Conservation (phyloP, 805 yeast species). For the Yamadazyma sp. region DNA sequence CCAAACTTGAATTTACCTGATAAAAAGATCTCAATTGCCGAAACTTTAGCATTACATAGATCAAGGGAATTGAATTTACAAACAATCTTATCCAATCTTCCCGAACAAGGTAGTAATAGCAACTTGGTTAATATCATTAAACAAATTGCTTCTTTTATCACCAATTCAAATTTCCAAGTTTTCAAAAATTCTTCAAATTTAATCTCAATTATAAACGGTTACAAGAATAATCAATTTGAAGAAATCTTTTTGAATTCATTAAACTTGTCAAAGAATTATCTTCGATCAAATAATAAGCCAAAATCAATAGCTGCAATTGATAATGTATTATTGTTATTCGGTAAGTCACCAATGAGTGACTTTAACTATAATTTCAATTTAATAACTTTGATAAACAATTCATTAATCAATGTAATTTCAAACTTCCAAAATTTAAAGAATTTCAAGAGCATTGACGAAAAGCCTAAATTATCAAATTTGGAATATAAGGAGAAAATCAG, state of each 20-base stretch:
- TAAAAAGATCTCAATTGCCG: constrained; percentile 52
- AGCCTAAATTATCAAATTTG: constrained; percentile 25
- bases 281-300: constrained; percentile 7
- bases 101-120: background rate
- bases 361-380: constrained; percentile 12
- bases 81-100: constrained; percentile 10
- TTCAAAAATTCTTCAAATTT: constrained; percentile 14
- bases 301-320: constrained; percentile 13
- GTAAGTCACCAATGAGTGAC: constrained; percentile 5
- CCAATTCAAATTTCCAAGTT: constrained; percentile 14
- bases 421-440: constrained; percentile 20
- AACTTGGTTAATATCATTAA: constrained; percentile 12
- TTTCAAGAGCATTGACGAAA: constrained; percentile 17
- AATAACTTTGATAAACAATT: constrained; percentile 13
- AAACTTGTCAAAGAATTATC: constrained; percentile 12
- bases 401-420: constrained; percentile 23
- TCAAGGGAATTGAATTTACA: constrained; percentile 27
- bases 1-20: background rate
- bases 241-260: constrained; percentile 11
- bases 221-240: constrained; percentile 10
- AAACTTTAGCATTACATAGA: constrained; percentile 54
- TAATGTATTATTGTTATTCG: constrained; percentile 13
- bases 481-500: constrained; percentile 57
- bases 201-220: constrained; percentile 11
- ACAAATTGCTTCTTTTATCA: constrained; percentile 12